Conservation (phyloP, 1,284 basidiomycete genomes). For the Tilletia caries region DNA sequence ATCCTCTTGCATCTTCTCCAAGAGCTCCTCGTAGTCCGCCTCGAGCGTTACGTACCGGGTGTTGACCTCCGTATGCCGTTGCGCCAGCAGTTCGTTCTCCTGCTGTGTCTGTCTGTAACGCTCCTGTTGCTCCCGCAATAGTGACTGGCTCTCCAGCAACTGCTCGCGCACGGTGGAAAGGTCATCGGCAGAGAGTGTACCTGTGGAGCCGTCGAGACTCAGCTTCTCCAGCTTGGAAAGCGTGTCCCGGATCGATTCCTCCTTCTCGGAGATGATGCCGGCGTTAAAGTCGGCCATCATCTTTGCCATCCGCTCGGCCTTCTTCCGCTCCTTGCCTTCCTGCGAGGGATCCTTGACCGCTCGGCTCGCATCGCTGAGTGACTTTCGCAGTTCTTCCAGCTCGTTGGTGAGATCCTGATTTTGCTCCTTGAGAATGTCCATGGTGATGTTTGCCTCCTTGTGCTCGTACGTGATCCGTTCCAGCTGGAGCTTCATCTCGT, state of each 20-base stretch:
- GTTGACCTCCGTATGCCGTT: slow-evolving; percentile 84
- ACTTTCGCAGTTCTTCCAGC: slow-evolving; percentile 72
- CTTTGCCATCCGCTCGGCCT: slow-evolving; percentile 98
- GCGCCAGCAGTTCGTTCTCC: slow-evolving; percentile 79
- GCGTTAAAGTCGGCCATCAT: slow-evolving; percentile 93
- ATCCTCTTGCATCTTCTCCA: slow-evolving; percentile 60
- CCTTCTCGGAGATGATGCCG: slow-evolving; percentile 86
- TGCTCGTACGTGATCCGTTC: slow-evolving; percentile 91
- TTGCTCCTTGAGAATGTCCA: slow-evolving; percentile 94
- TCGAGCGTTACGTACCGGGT: slow-evolving; percentile 75
- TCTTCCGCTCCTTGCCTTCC: slow-evolving; percentile 97
- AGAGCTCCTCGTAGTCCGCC: slow-evolving; percentile 89
- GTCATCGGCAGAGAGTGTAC: slow-evolving; percentile 65
- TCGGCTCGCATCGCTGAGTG: slow-evolving; percentile 25
- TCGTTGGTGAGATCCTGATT: slow-evolving; percentile 81
- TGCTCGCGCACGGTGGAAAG: slow-evolving; percentile 76
- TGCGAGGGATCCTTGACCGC: slow-evolving; percentile 65
- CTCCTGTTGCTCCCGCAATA: slow-evolving; percentile 84
- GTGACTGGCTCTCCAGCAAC: slow-evolving; percentile 79
- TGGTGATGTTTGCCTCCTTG: slow-evolving; percentile 89
- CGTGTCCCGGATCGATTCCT: slow-evolving; percentile 80
- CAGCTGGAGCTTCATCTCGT: slow-evolving; percentile 84
- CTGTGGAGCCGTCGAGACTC: slow-evolving; percentile 17
- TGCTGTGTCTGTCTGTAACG: slow-evolving; percentile 83
- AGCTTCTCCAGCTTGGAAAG: slow-evolving; percentile 72